Percentiles rank a stretch among this genome's conserved stretches.
These are phyloP conservation scores for Cyclotella atomus DNA, from an alignment of 108 stramenopile genomes.

Conservation along the genomic window DNA sequence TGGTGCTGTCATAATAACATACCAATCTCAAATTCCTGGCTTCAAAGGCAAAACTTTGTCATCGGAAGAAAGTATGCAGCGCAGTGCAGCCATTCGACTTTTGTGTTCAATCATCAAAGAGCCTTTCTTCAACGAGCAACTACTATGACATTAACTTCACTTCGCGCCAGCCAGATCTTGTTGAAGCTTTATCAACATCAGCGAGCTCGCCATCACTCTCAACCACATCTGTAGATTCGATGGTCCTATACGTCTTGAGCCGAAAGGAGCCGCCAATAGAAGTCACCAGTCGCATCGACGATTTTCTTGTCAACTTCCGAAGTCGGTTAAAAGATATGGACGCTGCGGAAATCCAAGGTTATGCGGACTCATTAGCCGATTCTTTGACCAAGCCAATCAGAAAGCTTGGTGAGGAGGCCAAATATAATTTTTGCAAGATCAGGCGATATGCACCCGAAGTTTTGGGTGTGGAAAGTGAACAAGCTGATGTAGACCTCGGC, in stretches of 20 bases:
- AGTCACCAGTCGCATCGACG: constrained; percentile 76
- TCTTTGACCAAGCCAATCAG: constrained; percentile 80
- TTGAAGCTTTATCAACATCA: background rate
- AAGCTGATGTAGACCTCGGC: constrained; percentile 47
- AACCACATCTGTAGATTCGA: constrained; percentile 69
- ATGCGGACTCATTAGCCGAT: constrained; percentile 66
- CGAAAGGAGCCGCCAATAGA: constrained; percentile 71
- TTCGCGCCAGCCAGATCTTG: constrained; percentile 27
- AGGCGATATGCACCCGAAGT: constrained; percentile 72
- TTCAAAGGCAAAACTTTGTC: constrained; percentile 75
- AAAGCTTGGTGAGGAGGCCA: constrained; percentile 72
- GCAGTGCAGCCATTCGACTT: constrained; percentile 73
- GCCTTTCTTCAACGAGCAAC: constrained; percentile 77
- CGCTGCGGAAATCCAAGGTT: constrained; percentile 68
- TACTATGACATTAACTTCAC: constrained; percentile 76
- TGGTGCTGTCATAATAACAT: constrained; percentile 69
- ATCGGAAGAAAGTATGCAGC: constrained; percentile 58
- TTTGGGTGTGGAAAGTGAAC: constrained; percentile 12
- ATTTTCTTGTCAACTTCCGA: constrained; percentile 70
- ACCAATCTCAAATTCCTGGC: constrained; percentile 71
- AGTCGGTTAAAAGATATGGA: constrained; percentile 67
- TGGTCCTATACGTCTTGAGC: constrained; percentile 75
- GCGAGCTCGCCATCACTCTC: constrained; percentile 25
- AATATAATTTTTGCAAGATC: constrained; percentile 64
- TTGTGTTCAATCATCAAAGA: constrained; percentile 83